Conservation (phyloP, 192 early-diverging fungal species). For the Powellomyces hirtus region DNA sequence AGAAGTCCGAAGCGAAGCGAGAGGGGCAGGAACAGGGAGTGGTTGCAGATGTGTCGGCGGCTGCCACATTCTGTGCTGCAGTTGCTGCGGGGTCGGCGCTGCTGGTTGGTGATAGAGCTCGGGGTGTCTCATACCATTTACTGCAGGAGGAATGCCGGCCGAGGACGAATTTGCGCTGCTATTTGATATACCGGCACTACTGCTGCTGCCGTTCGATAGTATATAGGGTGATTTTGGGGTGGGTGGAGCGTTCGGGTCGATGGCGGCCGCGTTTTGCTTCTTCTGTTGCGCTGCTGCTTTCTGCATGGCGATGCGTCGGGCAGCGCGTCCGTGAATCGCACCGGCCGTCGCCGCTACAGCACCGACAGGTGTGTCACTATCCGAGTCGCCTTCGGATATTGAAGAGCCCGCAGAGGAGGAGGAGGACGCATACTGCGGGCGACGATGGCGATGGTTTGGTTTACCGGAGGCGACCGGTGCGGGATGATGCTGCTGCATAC, state of each 20-base stretch:
- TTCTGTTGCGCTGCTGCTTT: background rate
- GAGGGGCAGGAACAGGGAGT: no score
- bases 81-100: background rate
- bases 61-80: background rate
- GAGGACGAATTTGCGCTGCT: slow-evolving; percentile 5
- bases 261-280: background rate
- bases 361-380: slow-evolving; percentile 7
- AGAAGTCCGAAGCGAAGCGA: no score
- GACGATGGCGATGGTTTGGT: background rate
- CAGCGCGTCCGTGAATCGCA: slow-evolving; percentile 5
- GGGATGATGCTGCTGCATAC: background rate
- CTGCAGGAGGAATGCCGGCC: no score
- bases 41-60: slow-evolving; percentile 10
- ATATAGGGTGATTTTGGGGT: background rate
- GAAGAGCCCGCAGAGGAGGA: background rate
- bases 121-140: no score
- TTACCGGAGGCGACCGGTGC: background rate
- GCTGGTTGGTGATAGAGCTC: background rate
- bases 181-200: background rate
- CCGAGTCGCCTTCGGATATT: background rate
- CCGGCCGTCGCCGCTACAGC: background rate
- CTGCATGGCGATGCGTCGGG: slow-evolving; percentile 2
- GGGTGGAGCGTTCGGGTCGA: background rate
- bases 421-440: background rate
- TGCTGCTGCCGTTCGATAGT: background rate